phyloP scores from a whole-genome alignment of 331 rosid species.

The Spiraea crenata region DNA sequence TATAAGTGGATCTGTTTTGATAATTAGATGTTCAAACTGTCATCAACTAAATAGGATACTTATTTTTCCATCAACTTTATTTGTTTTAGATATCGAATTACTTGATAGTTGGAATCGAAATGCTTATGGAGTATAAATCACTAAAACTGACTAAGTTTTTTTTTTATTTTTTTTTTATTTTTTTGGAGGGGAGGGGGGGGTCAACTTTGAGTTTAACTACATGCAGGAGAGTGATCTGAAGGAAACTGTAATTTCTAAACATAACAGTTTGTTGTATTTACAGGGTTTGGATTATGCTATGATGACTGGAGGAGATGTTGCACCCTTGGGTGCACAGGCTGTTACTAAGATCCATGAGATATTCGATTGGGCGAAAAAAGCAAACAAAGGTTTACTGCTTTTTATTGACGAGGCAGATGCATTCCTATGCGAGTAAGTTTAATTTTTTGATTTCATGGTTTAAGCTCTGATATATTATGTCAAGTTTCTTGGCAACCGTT shows the following conservation, averaged over 20 bases:
- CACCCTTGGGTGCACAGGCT: slow-evolving; percentile 91
- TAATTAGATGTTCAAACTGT: neutral
- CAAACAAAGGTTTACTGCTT: slow-evolving; percentile 84
- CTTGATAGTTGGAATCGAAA: neutral
- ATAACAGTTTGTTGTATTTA: slow-evolving; percentile 15
- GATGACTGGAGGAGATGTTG: slow-evolving; percentile 99
- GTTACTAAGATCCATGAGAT: slow-evolving; percentile 96
- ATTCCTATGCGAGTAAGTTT: slow-evolving; percentile 93
- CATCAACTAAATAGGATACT: neutral
- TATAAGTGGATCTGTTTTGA: neutral
- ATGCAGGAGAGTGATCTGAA: slow-evolving; percentile 1
- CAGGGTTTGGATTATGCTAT: slow-evolving; percentile 99
- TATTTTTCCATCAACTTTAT: neutral
- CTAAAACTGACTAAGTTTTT: no score
- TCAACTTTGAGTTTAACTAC: no score
- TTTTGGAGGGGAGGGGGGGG: no score
- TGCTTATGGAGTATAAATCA: neutral
- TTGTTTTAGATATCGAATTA: neutral
- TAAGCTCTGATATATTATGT: neutral
- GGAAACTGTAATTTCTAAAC: neutral
- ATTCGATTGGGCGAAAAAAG: slow-evolving; percentile 97
- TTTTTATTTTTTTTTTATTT: no score
- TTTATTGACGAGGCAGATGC: slow-evolving; percentile 99
- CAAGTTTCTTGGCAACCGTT: neutral
- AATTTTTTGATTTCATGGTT: neutral